These are phyloP conservation scores for Candida schatavii DNA, from an alignment of 805 yeast species.

Conservation along the genomic window DNA sequence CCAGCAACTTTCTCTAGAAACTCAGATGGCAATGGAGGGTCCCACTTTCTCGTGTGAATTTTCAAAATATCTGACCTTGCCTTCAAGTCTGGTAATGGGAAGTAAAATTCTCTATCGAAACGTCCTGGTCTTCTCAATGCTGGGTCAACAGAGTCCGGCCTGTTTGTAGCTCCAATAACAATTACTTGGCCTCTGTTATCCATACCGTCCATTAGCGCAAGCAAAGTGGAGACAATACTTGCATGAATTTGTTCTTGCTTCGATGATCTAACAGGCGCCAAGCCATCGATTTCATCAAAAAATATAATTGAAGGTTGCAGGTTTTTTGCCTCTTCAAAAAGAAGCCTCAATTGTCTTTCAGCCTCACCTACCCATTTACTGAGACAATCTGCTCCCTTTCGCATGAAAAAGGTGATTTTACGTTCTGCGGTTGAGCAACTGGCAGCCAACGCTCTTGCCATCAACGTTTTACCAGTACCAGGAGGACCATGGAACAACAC, in stretches of 20 bases:
- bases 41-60: slow-evolving; percentile 90
- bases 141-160: slow-evolving; percentile 98
- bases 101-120: slow-evolving; percentile 94
- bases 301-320: slow-evolving; percentile 95
- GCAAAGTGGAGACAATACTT: slow-evolving; percentile 88
- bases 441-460: slow-evolving; percentile 97
- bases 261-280: slow-evolving; percentile 96
- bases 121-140: slow-evolving; percentile 96
- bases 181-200: slow-evolving; percentile 97
- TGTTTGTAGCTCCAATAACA: slow-evolving; percentile 95
- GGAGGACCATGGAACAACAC: slow-evolving; percentile 98
- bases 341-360: slow-evolving; percentile 83
- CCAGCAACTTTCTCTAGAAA: slow-evolving; percentile 69
- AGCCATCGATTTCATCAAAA: slow-evolving; percentile 96
- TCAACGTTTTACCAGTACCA: slow-evolving; percentile 96
- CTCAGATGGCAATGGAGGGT: slow-evolving; percentile 57
- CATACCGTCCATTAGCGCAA: slow-evolving; percentile 99
- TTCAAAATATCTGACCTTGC: slow-evolving; percentile 76
- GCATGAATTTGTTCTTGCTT: slow-evolving; percentile 99
- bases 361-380: slow-evolving; percentile 99
- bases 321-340: slow-evolving; percentile 94
- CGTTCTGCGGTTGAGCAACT: slow-evolving; percentile 82
- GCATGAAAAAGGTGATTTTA: slow-evolving; percentile 94
- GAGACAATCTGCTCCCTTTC: slow-evolving; percentile 96
- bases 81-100: slow-evolving; percentile 82